A percentile compares a stretch with the other conserved stretches of the same genome.
Conservation (phyloP, 2,329 filamentous ascomycete genomes). For the Alternaria dauci region DNA sequence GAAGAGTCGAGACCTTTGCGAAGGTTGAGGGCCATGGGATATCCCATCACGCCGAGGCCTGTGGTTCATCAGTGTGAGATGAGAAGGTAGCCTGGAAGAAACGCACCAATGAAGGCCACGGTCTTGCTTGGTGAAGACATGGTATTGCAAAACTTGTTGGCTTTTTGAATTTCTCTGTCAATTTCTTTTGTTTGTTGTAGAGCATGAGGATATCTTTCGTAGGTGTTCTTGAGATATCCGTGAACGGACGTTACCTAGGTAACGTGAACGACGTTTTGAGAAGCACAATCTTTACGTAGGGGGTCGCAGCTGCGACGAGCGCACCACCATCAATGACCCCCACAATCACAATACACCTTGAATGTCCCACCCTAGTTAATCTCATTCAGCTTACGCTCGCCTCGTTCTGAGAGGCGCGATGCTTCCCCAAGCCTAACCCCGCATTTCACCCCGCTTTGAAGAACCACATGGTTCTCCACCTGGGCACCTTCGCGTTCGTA, state of each 20-base stretch:
- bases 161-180: neutral
- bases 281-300: neutral
- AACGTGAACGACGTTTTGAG: neutral
- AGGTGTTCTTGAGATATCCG: neutral
- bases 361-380: neutral
- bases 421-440: slow-evolving; percentile 1
- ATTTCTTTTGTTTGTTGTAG: no score
- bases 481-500: neutral
- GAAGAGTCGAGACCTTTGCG: slow-evolving; percentile 46
- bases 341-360: neutral
- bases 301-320: neutral
- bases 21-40: slow-evolving; percentile 54
- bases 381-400: fast-evolving
- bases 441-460: slow-evolving; percentile 15
- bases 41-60: slow-evolving; percentile 55
- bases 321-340: neutral
- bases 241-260: neutral
- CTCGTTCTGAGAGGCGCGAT: neutral
- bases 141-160: neutral
- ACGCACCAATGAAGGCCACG: slow-evolving; percentile 36
- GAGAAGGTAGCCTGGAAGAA: neutral
- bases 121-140: slow-evolving; percentile 34
- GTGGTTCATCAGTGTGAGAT: slow-evolving; percentile 1
- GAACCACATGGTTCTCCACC: slow-evolving; percentile 13
- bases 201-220: neutral